A percentile compares a stretch with the other conserved stretches of the same genome.
Conservation (phyloP, 805 yeast genomes). For the Dipodascopsis uninucleata region DNA sequence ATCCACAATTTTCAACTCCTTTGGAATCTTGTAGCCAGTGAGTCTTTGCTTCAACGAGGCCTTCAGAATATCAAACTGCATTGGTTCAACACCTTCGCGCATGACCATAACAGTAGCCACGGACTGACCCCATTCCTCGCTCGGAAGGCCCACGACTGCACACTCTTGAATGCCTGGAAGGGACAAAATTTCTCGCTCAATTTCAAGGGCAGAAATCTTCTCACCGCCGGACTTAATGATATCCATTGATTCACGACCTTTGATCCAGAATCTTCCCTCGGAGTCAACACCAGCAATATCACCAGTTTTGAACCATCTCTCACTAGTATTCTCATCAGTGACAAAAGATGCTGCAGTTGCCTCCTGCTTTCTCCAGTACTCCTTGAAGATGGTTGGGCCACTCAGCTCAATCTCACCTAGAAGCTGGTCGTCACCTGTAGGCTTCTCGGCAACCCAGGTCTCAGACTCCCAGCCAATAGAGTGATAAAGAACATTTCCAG, state of each 20-base stretch:
- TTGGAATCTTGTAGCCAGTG: conserved; percentile 37
- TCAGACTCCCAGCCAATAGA: conserved; percentile 27
- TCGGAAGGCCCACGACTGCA: conserved; percentile 36
- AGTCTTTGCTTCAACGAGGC: conserved; percentile 28
- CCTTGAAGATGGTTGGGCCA: conserved; percentile 53
- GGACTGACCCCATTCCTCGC: conserved; percentile 37
- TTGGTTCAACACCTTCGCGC: conserved; percentile 18
- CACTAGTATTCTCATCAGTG: conserved; percentile 35
- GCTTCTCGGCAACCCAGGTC: conserved; percentile 19
- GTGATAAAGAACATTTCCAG: conserved; percentile 24
- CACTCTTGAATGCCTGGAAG: conserved; percentile 33
- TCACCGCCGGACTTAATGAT: conserved; percentile 39
- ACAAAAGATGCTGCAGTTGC: conserved; percentile 47
- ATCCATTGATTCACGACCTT: conserved; percentile 39
- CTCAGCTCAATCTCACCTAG: conserved; percentile 52
- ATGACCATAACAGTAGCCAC: conserved; percentile 34
- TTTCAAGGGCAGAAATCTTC: conserved; percentile 37
- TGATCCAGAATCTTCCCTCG: conserved; percentile 48
- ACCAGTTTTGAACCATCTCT: conserved; percentile 54
- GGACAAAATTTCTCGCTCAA: conserved; percentile 37
- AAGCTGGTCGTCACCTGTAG: conserved; percentile 20
- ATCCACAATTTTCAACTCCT: conserved; percentile 32
- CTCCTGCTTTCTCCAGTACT: conserved; percentile 48
- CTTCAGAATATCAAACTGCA: conserved; percentile 28
- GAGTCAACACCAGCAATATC: conserved; percentile 50